Base-by-base conservation (phyloP, 176 grass and related monocot species). In the Rhynchospora breviuscula region DNA sequence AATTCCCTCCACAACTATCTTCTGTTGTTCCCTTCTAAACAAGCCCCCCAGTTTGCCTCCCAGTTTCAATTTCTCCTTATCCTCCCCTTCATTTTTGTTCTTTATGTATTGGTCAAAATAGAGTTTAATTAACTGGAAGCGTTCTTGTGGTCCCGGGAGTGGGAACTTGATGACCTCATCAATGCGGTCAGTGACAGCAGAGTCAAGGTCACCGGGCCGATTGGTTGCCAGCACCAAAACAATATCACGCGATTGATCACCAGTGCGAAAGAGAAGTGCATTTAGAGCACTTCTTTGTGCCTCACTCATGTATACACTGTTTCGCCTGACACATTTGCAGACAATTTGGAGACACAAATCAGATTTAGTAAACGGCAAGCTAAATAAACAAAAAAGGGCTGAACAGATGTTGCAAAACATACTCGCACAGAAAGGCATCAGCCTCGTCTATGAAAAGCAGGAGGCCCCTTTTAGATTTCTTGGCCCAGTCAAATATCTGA, bases 351-450 rank as follows among this genome's bases (percentile, higher is more conserved):
- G 82, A 23, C 23, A 43, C 10, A 45, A 46, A 46, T 49, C n/a
- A 31, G 35, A 47, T 64, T 63, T 81, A 10, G 60, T 46, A 45
- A 63, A 46, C 33, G 48, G 10, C 43, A 81, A 43, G 15, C 45
- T 63, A 53, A 40, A 68, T 67, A 26, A 43, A 76, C 12, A 49
- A 29, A 59, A 82, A 67, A 68, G 44, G 43, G 45, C 12, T 6
- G 18, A 21, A 75, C 71, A 81, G 18, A 85, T 59, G 56, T 80
- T 63, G n/a, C n/a, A 52, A 46, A 78, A 89, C 92, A 85, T 93
- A 95, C 96, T 99, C 89, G 85, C 96, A 99, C 53, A 95, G 87
- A 90, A 99, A 99, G 15, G 96, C 96, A 91, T 99, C 93, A 11
- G 91, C 93, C 85, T 99, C 96, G 35, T 99, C 96, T 29, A 99